Evolutionary conservation across 2,329 filamentous ascomycete genomes (phyloP).

Genomic region (Penicillium rolfsii): DNA sequence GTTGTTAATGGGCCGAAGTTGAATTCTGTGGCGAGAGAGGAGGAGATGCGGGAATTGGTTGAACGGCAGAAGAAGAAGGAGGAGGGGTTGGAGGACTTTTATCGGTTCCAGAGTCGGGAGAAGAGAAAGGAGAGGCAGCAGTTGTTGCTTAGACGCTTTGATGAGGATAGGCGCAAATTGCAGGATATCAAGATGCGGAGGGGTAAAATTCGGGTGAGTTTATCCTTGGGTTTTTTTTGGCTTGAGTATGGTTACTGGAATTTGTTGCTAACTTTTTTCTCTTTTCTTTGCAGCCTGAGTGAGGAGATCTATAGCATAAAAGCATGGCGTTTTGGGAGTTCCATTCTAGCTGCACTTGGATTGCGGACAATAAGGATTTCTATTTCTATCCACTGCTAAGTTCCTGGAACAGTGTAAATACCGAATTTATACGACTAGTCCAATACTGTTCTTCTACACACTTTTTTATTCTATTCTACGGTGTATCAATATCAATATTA

Average conservation of each 20-base stretch:
- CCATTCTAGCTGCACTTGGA: background rate
- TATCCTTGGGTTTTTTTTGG: background rate
- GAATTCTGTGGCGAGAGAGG: slow-evolving; percentile 71
- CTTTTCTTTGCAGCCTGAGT: slow-evolving; percentile 38
- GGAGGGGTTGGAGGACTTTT: slow-evolving; percentile 72
- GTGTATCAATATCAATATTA: no score
- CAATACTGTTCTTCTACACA: slow-evolving; percentile 3
- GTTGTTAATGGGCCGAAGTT: slow-evolving; percentile 77
- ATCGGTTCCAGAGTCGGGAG: slow-evolving; percentile 81
- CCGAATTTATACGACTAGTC: background rate
- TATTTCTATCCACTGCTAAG: slow-evolving; percentile 7
- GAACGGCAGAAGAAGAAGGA: slow-evolving; percentile 66
- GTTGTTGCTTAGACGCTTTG: slow-evolving; percentile 71
- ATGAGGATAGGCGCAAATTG: slow-evolving; percentile 74
- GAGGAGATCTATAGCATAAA: slow-evolving; percentile 23
- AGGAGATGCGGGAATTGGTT: slow-evolving; percentile 66
- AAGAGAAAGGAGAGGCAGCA: slow-evolving; percentile 74
- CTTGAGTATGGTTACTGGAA: background rate
- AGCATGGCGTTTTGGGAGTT: slow-evolving; percentile 38
- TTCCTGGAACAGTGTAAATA: slow-evolving; percentile 29
- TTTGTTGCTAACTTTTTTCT: slow-evolving; percentile 19
- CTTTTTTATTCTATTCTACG: no score
- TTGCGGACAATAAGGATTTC: background rate
- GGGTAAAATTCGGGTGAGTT: slow-evolving; percentile 59
- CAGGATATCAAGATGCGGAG: slow-evolving; percentile 70